phyloP scores from a whole-genome alignment of 805 yeast genomes.

The Phaffomyces opuntiae region DNA sequence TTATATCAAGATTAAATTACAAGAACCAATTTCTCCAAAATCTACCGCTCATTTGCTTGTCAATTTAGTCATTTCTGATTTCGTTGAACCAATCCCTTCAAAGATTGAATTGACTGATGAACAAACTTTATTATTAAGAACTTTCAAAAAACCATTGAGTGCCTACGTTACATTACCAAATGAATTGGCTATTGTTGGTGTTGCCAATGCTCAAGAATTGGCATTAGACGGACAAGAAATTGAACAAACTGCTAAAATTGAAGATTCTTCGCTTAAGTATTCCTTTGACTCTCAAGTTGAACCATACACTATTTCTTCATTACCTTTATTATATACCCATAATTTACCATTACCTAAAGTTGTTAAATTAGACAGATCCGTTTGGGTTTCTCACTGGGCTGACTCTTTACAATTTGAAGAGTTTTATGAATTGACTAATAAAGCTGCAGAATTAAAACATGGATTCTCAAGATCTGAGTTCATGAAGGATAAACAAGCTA shows the following conservation, averaged over 20 bases:
- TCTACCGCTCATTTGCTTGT: slow-evolving; percentile 42
- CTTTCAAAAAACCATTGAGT: slow-evolving; percentile 50
- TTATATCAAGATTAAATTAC: slow-evolving; percentile 46
- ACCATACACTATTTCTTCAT: slow-evolving; percentile 41
- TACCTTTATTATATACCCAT: slow-evolving; percentile 56
- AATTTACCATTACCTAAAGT: slow-evolving; percentile 60
- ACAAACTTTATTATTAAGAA: slow-evolving; percentile 52
- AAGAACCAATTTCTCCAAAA: slow-evolving; percentile 62
- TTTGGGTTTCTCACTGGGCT: slow-evolving; percentile 89
- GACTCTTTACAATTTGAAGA: slow-evolving; percentile 71
- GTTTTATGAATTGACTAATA: slow-evolving; percentile 71
- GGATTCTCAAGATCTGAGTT: slow-evolving; percentile 82
- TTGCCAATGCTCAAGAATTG: slow-evolving; percentile 40
- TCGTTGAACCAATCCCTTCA: slow-evolving; percentile 56
- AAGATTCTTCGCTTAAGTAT: slow-evolving; percentile 35
- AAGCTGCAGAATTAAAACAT: slow-evolving; percentile 57
- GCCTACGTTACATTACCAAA: slow-evolving; percentile 51
- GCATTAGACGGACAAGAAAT: slow-evolving; percentile 25
- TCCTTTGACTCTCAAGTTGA: slow-evolving; percentile 44
- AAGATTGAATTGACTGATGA: slow-evolving; percentile 48
- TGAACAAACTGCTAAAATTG: slow-evolving; percentile 31
- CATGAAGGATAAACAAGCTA: slow-evolving; percentile 46
- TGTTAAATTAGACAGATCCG: slow-evolving; percentile 54
- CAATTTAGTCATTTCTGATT: slow-evolving; percentile 40
- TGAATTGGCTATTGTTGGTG: slow-evolving; percentile 37